Base-by-base conservation (phyloP, 2,329 filamentous ascomycete genomes). In the Alternaria panax region DNA sequence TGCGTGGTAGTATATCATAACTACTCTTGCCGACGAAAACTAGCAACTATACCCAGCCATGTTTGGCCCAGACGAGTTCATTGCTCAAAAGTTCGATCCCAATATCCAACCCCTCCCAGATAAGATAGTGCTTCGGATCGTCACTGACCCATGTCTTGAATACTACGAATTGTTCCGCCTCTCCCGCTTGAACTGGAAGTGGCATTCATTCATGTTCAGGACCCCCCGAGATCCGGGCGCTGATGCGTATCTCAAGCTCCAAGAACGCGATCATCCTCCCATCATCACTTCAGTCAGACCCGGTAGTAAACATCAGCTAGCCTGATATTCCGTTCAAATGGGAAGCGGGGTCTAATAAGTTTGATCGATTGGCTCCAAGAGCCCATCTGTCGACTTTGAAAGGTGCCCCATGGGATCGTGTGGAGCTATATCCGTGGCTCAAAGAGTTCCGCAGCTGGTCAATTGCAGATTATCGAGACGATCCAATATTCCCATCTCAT, bases 401-500 rank as follows among this genome's bases (percentile, higher is more conserved):
- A 30, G 28, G 28, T 11, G 28, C 4, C 12, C 28, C 28, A 30
- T 30, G 9, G 28, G 28, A 30, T 30, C 28, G 2, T 30, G 28
- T 30, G 28, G 9, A 30, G 28, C 28, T 30, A 30, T 11, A 42
- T 5, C 40, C 40, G 7, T 20, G 22, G 12, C 22, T 42, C 40
- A 3, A 16, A 25, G 12, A 25, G 20, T 42, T 45, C n/a, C 25
- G 9, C 28, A 5, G 7, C 4, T 5, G 9, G 14, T 4, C 4
- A 9, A 30, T 11, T 30, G 12, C 5, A 8, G 8, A 11, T 30
- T 30, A 11, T 11, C 8, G 12, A 30, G 2, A 2, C 2, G 2
- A 1, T 30, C 28, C 1, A 11, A 20, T 4, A 9, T 16, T 2
- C 9, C 0, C 1, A 3, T 16, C 9, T 27, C 4, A 45, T 2